Conservation (phyloP, 768 basidiomycete species). For the Royoungia palumana region DNA sequence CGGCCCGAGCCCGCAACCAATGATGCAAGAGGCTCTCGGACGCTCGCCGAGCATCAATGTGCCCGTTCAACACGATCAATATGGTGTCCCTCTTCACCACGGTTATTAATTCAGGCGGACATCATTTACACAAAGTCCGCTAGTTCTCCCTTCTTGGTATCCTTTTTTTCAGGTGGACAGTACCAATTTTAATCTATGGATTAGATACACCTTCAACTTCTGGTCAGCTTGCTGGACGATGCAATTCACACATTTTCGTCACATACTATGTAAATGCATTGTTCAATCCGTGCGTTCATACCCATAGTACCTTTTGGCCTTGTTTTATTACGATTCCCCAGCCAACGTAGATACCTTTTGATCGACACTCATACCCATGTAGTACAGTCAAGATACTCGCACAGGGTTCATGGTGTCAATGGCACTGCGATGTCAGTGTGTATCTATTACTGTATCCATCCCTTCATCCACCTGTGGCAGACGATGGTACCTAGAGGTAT, state of each 20-base stretch:
- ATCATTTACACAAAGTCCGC: background rate
- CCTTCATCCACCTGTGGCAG: conserved; percentile 22
- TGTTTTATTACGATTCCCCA: conserved; percentile 2
- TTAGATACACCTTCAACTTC: conserved; percentile 6
- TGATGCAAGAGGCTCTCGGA: conserved; percentile 39
- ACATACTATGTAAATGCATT: conserved; percentile 2
- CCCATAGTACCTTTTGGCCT: conserved; percentile 9
- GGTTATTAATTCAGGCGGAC: conserved; percentile 17
- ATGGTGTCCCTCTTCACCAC: conserved; percentile 61
- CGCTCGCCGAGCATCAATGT: conserved; percentile 43
- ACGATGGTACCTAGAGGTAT: conserved; percentile 20
- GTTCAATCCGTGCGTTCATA: conserved; percentile 18
- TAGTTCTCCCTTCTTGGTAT: background rate
- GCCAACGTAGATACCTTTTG: conserved; percentile 6
- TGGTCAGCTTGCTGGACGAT: conserved; percentile 34
- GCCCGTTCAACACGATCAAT: conserved; percentile 48
- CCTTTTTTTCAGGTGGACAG: background rate
- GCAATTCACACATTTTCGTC: conserved; percentile 12
- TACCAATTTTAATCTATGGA: background rate
- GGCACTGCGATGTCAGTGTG: conserved; percentile 7
- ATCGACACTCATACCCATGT: conserved; percentile 3
- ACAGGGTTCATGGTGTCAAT: conserved; percentile 1
- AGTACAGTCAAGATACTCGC: conserved; percentile 1
- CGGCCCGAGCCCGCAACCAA: conserved; percentile 66
- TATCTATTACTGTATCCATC: conserved; percentile 20